These are phyloP conservation scores for Meripilus lineatus DNA, from an alignment of 1,284 basidiomycete genomes.

Conservation along the genomic window DNA sequence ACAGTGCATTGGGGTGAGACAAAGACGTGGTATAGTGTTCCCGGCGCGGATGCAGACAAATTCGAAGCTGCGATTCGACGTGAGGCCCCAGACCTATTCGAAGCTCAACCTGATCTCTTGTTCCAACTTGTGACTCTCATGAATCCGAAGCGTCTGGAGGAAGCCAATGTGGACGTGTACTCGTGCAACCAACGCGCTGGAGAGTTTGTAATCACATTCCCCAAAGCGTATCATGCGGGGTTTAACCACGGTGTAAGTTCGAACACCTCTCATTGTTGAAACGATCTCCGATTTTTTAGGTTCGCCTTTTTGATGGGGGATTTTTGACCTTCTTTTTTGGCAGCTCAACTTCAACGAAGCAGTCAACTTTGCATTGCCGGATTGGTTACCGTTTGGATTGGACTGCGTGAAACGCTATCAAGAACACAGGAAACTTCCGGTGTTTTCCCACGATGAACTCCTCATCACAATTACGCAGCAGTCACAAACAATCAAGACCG, in stretches of 20 bases:
- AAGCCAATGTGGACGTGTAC: conserved; percentile 91
- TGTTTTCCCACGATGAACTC: conserved; percentile 98
- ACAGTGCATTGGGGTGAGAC: conserved; percentile 99
- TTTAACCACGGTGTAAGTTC: conserved; percentile 89
- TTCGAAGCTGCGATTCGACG: conserved; percentile 95
- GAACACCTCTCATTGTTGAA: conserved; percentile 6
- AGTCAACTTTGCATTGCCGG: conserved; percentile 96
- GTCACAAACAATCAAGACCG: conserved; percentile 89
- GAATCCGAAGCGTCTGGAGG: conserved; percentile 85
- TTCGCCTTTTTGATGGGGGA: conserved; percentile 1
- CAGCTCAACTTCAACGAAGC: conserved; percentile 99
- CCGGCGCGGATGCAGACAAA: conserved; percentile 89
- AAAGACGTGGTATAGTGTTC: conserved; percentile 99
- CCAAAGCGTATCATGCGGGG: conserved; percentile 97
- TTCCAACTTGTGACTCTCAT: conserved; percentile 98
- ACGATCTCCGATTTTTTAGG: conserved; percentile 4
- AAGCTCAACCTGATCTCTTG: conserved; percentile 93
- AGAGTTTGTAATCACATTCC: conserved; percentile 97
- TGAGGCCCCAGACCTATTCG: conserved; percentile 98
- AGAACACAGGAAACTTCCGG: conserved; percentile 87
- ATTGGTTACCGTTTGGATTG: conserved; percentile 88
- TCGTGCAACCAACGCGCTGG: conserved; percentile 96
- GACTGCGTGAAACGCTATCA: conserved; percentile 89
- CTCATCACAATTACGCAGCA: conserved; percentile 94
- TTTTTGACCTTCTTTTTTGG: too few relatives aligned